Evolutionary conservation across 352 stramenopile genomes (phyloP), one percentile per base, ranked within the genome.

Genomic region (Thraustochytrium striatum): DNA sequence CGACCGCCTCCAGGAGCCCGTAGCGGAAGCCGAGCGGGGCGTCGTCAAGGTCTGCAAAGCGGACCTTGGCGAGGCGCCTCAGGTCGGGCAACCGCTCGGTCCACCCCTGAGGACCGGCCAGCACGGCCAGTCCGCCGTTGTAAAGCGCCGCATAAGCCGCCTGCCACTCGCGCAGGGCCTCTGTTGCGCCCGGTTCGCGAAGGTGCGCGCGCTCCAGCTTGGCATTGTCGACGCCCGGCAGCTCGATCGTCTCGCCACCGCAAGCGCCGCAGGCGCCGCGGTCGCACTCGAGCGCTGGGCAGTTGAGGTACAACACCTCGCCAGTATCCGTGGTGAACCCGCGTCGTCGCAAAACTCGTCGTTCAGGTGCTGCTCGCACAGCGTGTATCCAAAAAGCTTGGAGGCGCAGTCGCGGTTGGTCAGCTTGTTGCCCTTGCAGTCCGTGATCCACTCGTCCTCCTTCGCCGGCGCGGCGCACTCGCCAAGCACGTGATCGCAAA

Each of bases 231-330:
- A 75, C 47, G 36, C 65, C 65, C 21, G 65, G 65, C 2, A 75
- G 65, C 39, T 16, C 11, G 3, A 16, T 7, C 11, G 73, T n/a
- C 35, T 82, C 72, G 33, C 3, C 25, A 19, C 79, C 11, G 50
- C 79, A 83, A 25, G 47, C 50, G 16, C 82, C 81, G 39, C 81
- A 84, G 59, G 82, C 81, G 21, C 81, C 81, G 25, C 75, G 72
- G 38, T 84, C 81, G 28, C 61, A 84, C 2, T 65, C 41, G 35
- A 57, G 69, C 30, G 72, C 72, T 32, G 81, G 47, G 36, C 81
- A 84, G 38, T 84, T 84, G 21, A 83, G 79, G 9, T 72, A 16
- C 9, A 70, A 61, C 3, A n/a, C 8, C n/a, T 73, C 28, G 25
- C 81, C 81, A 7, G 36, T 16, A 41, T 84, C 81, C 25, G 62